These are phyloP conservation scores for Leptographium galeiforme DNA, from an alignment of 2,329 filamentous ascomycete genomes.

Conservation along the genomic window DNA sequence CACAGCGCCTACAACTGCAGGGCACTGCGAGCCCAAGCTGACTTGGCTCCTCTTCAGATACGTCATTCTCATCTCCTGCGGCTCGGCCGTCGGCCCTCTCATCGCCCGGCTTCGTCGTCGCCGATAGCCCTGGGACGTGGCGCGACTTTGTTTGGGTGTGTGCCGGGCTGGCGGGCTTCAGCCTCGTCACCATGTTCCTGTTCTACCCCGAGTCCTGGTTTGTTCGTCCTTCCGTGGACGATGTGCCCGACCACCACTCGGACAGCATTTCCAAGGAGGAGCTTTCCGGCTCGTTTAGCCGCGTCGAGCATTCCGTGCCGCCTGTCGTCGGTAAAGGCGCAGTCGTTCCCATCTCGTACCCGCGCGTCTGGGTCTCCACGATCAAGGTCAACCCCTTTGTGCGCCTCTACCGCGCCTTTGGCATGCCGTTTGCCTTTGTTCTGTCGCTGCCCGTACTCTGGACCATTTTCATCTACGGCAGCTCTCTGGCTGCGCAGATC, in stretches of 20 bases:
- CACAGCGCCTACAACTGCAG: too few species aligned
- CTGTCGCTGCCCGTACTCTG: neutral
- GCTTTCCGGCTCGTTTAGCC: neutral
- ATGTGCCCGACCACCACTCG: neutral
- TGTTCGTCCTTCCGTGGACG: neutral
- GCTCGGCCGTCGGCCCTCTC: slow-evolving; percentile 6
- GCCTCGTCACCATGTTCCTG: neutral
- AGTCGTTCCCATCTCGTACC: neutral
- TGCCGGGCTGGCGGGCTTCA: slow-evolving; percentile 1
- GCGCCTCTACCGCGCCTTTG: neutral
- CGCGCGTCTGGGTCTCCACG: neutral
- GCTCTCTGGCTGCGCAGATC: neutral
- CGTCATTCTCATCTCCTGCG: slow-evolving; percentile 5
- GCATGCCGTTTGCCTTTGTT: neutral
- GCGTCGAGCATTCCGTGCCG: neutral
- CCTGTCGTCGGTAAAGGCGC: neutral
- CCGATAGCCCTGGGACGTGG: slow-evolving; percentile 3
- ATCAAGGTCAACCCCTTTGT: neutral
- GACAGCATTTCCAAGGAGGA: neutral
- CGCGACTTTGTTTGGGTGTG: slow-evolving; percentile 6
- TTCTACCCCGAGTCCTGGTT: neutral
- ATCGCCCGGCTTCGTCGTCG: slow-evolving; percentile 3
- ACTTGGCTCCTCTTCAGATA: neutral
- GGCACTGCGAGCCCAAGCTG: too few species aligned
- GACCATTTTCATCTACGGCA: neutral